Conservation (phyloP, 164 flowering plant genomes). For the Aristolochia contorta region DNA sequence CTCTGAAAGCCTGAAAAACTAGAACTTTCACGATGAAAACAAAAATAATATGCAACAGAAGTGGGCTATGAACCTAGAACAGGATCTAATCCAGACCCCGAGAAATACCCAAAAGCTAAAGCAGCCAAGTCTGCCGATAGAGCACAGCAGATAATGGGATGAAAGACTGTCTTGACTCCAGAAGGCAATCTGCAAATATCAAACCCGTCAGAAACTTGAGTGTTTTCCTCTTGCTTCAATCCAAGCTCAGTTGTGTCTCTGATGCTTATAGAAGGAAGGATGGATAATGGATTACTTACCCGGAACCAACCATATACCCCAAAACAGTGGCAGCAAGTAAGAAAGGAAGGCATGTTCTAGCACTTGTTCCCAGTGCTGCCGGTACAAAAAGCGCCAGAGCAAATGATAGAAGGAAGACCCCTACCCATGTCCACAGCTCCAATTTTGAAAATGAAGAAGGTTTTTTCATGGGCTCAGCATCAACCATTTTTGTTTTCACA, state of each 20-base stretch:
- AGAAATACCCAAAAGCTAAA: slow-evolving; percentile 60
- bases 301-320: slow-evolving; percentile 84
- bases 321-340: slow-evolving; percentile 81
- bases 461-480: slow-evolving; percentile 86
- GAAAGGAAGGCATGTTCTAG: slow-evolving; percentile 86
- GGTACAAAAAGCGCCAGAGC: slow-evolving; percentile 48
- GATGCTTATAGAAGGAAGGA: not conserved
- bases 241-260: no score
- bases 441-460: slow-evolving; percentile 66
- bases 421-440: slow-evolving; percentile 68
- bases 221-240: not conserved
- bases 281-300: slow-evolving; percentile 31
- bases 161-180: slow-evolving; percentile 62
- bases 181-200: slow-evolving; percentile 56
- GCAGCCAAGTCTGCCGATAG: slow-evolving; percentile 81
- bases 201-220: not conserved
- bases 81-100: slow-evolving; percentile 64
- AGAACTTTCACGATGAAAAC: not conserved
- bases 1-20: no score
- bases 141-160: slow-evolving; percentile 89
- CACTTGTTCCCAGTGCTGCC: slow-evolving; percentile 63
- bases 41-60: slow-evolving; percentile 1
- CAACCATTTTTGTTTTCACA: slow-evolving; percentile 75
- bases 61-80: slow-evolving; percentile 52
- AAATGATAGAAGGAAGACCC: slow-evolving; percentile 54